Evolutionary conservation across 768 basidiomycete species (phyloP).

Genomic region (Leccinum arenicola): DNA sequence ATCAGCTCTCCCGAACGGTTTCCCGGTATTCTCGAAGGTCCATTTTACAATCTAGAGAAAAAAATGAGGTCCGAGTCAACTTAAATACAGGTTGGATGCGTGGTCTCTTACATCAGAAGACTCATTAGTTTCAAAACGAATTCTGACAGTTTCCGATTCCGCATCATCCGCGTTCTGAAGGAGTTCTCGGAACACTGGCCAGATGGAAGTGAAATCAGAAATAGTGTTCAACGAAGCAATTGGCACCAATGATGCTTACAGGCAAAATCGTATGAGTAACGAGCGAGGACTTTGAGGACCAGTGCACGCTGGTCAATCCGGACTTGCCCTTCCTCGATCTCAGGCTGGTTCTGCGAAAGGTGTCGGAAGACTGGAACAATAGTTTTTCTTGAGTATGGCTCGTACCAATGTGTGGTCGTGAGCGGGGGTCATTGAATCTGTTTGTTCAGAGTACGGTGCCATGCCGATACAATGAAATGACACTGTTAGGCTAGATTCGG

Average conservation of each 20-base stretch:
- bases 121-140: conserved; percentile 62
- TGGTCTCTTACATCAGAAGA: conserved; percentile 25
- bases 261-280: conserved; percentile 93
- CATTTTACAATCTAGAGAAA: conserved; percentile 23
- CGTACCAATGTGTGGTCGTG: too few relatives aligned
- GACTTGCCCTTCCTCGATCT: conserved; percentile 51
- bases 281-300: conserved; percentile 91
- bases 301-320: conserved; percentile 90
- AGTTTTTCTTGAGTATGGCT: conserved; percentile 42
- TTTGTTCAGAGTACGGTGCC: too few relatives aligned
- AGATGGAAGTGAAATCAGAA: conserved; percentile 30
- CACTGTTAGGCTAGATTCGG: conserved; percentile 27
- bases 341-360: conserved; percentile 31
- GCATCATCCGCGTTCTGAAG: background rate
- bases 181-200: conserved; percentile 50
- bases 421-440: too few relatives aligned
- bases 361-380: conserved; percentile 68
- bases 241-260: conserved; percentile 30
- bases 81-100: too few relatives aligned
- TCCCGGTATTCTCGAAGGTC: conserved; percentile 50
- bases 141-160: conserved; percentile 66
- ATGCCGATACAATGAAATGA: too few relatives aligned
- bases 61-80: background rate
- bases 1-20: conserved; percentile 76
- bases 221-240: conserved; percentile 31